phyloP scores from a whole-genome alignment of 2,329 filamentous ascomycete genomes.

The Pseudocercospora fuligena region DNA sequence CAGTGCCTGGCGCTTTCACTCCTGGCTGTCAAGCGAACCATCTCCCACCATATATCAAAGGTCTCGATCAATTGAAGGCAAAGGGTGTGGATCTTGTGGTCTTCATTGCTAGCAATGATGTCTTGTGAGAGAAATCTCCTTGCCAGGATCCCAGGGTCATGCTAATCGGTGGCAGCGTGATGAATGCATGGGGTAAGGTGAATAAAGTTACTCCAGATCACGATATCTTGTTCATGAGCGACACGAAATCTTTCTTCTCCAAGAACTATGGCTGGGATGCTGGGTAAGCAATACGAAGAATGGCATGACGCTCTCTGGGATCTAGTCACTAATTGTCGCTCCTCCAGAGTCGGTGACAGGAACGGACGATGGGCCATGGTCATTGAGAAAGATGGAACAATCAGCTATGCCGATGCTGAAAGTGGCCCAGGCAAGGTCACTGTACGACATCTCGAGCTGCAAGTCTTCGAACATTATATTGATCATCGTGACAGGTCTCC shows the following conservation, averaged over 20 bases:
- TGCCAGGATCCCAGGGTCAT: constrained; percentile 53
- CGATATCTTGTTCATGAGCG: constrained; percentile 77
- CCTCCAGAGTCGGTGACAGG: constrained; percentile 60
- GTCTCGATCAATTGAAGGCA: constrained; percentile 70
- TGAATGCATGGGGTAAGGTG: constrained; percentile 75
- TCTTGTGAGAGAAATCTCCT: constrained; percentile 80
- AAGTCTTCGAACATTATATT: not conserved
- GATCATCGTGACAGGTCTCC: constrained; percentile 28
- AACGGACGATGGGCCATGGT: constrained; percentile 80
- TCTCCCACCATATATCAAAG: constrained; percentile 78
- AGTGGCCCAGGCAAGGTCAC: constrained; percentile 54
- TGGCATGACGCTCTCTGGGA: constrained; percentile 26
- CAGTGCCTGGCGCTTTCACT: constrained; percentile 72
- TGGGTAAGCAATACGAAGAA: constrained; percentile 66
- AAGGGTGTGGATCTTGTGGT: constrained; percentile 85
- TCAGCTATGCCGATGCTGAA: constrained; percentile 80
- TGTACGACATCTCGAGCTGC: constrained; percentile 41
- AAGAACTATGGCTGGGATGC: constrained; percentile 77
- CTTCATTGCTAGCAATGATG: constrained; percentile 83
- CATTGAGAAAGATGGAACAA: constrained; percentile 77
- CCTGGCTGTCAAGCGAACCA: constrained; percentile 83
- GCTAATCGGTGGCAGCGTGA: constrained; percentile 41
- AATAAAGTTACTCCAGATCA: constrained; percentile 75
- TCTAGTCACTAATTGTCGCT: not conserved
- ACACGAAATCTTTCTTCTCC: constrained; percentile 74